Percentiles rank a stretch among this genome's conserved stretches.
phyloP scores from a whole-genome alignment of 2,329 filamentous ascomycete genomes.

The Xylaria sp. region DNA sequence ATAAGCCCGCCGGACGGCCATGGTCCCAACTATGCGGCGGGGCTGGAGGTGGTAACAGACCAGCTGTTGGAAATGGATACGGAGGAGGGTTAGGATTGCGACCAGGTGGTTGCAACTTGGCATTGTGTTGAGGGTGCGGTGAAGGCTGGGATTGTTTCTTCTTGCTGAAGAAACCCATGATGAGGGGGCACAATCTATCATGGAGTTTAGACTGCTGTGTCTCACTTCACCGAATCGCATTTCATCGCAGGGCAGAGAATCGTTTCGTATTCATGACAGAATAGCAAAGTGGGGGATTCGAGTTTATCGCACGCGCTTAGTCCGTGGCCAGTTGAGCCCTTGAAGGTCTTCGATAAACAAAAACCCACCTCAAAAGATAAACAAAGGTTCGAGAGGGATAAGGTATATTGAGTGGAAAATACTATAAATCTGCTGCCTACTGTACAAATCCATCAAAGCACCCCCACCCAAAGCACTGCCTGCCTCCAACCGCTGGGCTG shows the following conservation, averaged over 20 bases:
- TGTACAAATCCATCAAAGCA: neutral
- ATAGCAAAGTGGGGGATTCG: neutral
- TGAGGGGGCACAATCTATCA: conserved; percentile 16
- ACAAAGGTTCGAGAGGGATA: neutral
- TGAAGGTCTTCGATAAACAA: neutral
- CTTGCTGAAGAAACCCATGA: conserved; percentile 39
- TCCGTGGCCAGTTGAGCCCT: neutral
- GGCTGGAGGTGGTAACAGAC: conserved; percentile 38
- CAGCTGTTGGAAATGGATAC: conserved; percentile 24
- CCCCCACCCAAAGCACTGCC: neutral
- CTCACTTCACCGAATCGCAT: conserved; percentile 8
- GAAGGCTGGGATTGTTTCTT: conserved; percentile 34
- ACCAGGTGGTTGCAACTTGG: conserved; percentile 13
- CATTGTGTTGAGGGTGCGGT: conserved; percentile 10
- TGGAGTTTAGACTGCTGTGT: neutral
- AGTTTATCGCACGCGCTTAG: neutral
- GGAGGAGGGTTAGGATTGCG: conserved; percentile 14
- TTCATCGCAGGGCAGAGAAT: neutral
- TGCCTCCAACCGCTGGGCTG: neutral
- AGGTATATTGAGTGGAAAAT: neutral
- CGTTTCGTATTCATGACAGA: neutral
- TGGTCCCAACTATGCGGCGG: conserved; percentile 35
- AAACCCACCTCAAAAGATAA: neutral
- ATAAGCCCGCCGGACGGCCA: conserved; percentile 41
- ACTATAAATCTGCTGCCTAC: neutral